Percentiles rank a stretch among this genome's conserved stretches.
phyloP scores from a whole-genome alignment of 2,329 filamentous ascomycete genomes.

The Orbilia quercus region DNA sequence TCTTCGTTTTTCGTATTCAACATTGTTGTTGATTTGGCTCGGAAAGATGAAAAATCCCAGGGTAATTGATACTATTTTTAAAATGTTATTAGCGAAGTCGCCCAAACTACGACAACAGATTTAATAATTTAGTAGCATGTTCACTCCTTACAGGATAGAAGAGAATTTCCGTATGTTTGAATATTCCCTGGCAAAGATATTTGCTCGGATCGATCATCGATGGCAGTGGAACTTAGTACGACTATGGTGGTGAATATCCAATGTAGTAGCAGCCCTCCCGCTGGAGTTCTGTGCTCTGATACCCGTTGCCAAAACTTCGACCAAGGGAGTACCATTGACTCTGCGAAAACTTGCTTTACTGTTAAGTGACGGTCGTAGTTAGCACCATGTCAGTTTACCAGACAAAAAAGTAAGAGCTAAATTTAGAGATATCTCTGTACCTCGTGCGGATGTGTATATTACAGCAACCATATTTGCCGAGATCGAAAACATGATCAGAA shows the following conservation, averaged over 20 bases:
- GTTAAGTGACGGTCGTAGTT: neutral
- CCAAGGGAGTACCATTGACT: constrained; percentile 13
- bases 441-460: constrained; percentile 12
- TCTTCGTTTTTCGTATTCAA: neutral
- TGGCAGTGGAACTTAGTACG: neutral
- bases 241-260: constrained; percentile 3
- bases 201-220: neutral
- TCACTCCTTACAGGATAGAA: constrained; percentile 6
- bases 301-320: constrained; percentile 3
- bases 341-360: constrained; percentile 14
- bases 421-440: neutral
- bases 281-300: neutral
- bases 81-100: neutral
- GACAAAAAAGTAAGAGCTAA: neutral
- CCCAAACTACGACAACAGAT: neutral
- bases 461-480: constrained; percentile 7
- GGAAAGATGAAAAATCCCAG: constrained; percentile 1
- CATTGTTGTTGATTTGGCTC: neutral
- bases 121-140: no score
- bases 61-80: constrained; percentile 2
- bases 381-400: no score
- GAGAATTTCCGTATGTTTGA: constrained; percentile 6
- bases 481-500: neutral
- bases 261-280: constrained; percentile 3
- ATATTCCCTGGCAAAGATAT: neutral